phyloP scores from a whole-genome alignment of 1,284 basidiomycete genomes.

The Golubevia sp. region DNA sequence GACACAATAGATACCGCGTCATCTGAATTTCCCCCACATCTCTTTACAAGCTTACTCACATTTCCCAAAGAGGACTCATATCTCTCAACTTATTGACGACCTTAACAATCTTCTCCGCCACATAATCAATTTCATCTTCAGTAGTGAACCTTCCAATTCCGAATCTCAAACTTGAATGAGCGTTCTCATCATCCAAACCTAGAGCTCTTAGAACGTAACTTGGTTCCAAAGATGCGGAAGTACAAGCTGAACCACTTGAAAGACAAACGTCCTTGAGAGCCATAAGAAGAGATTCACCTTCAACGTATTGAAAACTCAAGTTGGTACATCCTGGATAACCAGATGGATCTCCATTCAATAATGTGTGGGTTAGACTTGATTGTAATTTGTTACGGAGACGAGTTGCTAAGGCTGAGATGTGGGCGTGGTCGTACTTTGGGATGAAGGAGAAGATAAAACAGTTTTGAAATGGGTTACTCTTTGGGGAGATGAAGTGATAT shows the following conservation, averaged over 20 bases:
- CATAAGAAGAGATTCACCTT: conserved; percentile 97
- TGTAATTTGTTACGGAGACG: conserved; percentile 83
- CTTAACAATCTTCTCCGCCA: conserved; percentile 82
- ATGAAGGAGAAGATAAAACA: neutral
- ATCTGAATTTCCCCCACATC: conserved; percentile 18
- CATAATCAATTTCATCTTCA: conserved; percentile 94
- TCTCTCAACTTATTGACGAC: conserved; percentile 76
- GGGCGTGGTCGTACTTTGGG: conserved; percentile 74
- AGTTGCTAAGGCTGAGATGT: conserved; percentile 77
- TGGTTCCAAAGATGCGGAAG: conserved; percentile 95
- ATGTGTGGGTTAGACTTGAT: conserved; percentile 81
- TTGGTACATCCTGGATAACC: conserved; percentile 78
- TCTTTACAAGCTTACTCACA: conserved; percentile 21
- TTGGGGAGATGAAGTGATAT: no score
- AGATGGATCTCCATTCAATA: conserved; percentile 86
- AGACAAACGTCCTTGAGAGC: conserved; percentile 96
- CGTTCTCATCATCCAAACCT: conserved; percentile 94
- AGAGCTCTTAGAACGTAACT: conserved; percentile 97
- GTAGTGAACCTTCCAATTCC: conserved; percentile 98
- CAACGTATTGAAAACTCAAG: conserved; percentile 93
- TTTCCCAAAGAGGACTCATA: conserved; percentile 53
- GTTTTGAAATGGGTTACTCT: no score
- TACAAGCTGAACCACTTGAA: conserved; percentile 97
- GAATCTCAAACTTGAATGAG: conserved; percentile 95
- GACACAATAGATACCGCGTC: neutral